Conservation (phyloP, 2,329 filamentous ascomycete species). For the Ceratocystis harringtonii region DNA sequence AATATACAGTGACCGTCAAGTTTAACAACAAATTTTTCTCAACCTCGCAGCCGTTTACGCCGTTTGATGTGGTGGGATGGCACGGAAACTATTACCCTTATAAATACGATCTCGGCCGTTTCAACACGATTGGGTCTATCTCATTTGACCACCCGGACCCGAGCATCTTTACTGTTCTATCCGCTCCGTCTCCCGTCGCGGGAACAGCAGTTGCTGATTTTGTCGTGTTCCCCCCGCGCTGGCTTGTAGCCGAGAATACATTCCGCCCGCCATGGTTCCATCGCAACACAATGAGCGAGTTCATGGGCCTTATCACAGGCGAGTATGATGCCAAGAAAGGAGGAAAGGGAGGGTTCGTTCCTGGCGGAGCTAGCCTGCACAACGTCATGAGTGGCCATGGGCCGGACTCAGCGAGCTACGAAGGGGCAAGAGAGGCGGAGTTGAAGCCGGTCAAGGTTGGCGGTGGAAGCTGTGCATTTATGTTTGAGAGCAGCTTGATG, state of each 20-base stretch:
- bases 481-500: slow-evolving; percentile 57
- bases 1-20: slow-evolving; percentile 43
- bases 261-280: slow-evolving; percentile 62
- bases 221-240: slow-evolving; percentile 57
- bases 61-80: slow-evolving; percentile 69
- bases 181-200: slow-evolving; percentile 43
- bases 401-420: slow-evolving; percentile 42
- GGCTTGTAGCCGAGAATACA: slow-evolving; percentile 54
- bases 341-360: slow-evolving; percentile 37
- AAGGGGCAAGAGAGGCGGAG: slow-evolving; percentile 40
- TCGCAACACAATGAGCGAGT: slow-evolving; percentile 52
- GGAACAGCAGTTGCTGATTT: slow-evolving; percentile 56
- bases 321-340: slow-evolving; percentile 49
- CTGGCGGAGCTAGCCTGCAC: slow-evolving; percentile 47
- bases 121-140: slow-evolving; percentile 58
- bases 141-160: slow-evolving; percentile 68
- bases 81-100: slow-evolving; percentile 67
- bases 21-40: slow-evolving; percentile 53
- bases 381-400: slow-evolving; percentile 58
- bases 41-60: slow-evolving; percentile 51
- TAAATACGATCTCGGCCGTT: slow-evolving; percentile 68
- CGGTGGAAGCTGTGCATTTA: slow-evolving; percentile 47
- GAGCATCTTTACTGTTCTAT: slow-evolving; percentile 59
- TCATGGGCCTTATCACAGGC: slow-evolving; percentile 45
- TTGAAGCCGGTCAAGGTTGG: slow-evolving; percentile 44